A percentile compares a stretch with the other conserved stretches of the same genome.
These are phyloP conservation scores for Backusella parvicylindrica DNA, from an alignment of 192 early-diverging fungal genomes.

Conservation along the genomic window DNA sequence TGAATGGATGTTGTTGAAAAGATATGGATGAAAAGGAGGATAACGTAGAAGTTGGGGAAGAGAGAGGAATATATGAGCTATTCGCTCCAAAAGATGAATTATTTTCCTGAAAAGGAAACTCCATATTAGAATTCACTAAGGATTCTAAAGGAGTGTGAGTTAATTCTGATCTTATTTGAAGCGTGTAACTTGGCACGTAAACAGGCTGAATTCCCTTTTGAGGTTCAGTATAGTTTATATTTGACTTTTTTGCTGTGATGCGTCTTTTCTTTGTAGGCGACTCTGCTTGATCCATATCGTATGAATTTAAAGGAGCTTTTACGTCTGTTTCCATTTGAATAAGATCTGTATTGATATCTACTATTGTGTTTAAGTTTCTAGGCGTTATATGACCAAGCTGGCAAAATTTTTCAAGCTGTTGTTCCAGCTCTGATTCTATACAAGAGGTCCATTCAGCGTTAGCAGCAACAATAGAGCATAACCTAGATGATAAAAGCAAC, in stretches of 20 bases:
- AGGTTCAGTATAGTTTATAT: not conserved
- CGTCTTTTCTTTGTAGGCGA: not conserved
- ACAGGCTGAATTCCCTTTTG: constrained; percentile 19
- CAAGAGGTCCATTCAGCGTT: constrained; percentile 26
- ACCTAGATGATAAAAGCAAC: constrained; percentile 39
- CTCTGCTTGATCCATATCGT: not conserved
- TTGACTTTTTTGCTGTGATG: not conserved
- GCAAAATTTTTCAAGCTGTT: constrained; percentile 19
- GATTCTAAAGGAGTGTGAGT: not conserved
- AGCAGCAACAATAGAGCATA: constrained; percentile 36
- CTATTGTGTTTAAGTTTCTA: constrained; percentile 1
- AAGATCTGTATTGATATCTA: constrained; percentile 9
- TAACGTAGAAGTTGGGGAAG: constrained; percentile 11
- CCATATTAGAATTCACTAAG: not conserved
- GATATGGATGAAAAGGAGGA: not conserved
- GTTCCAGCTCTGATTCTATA: constrained; percentile 16
- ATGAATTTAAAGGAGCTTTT: not conserved
- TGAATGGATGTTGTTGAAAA: constrained; percentile 2
- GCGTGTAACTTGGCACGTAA: constrained; percentile 4
- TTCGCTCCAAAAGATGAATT: not conserved
- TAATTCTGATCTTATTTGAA: constrained; percentile 10
- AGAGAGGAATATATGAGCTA: not conserved
- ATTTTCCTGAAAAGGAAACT: not conserved
- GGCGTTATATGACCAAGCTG: constrained; percentile 9
- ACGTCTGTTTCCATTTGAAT: constrained; percentile 1